A percentile compares a stretch with the other conserved stretches of the same genome.
These are phyloP conservation scores for Fraxinus floribunda DNA, from an alignment of 305 asterid genomes.

Conservation along the genomic window DNA sequence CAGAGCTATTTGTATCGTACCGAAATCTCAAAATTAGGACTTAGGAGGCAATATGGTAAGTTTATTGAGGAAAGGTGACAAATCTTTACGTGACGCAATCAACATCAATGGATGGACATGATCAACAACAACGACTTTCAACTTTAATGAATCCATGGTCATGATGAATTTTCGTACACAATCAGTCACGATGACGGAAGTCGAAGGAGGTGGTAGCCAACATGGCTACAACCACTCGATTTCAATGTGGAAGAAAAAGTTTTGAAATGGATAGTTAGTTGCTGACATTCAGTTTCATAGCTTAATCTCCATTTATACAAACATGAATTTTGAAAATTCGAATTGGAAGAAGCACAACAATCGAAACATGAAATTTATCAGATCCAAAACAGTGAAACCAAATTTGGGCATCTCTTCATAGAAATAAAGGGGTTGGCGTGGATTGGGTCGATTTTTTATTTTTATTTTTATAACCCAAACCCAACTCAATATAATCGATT, in stretches of 20 bases:
- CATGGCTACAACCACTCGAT: neutral
- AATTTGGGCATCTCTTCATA: neutral
- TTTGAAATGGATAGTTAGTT: neutral
- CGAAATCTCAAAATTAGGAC: neutral
- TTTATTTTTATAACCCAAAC: too few species aligned
- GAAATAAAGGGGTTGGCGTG: too few species aligned
- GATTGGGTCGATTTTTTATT: too few species aligned
- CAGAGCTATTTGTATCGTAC: neutral
- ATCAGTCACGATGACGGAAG: too few species aligned
- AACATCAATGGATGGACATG: neutral
- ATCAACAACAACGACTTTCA: neutral
- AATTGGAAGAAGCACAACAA: neutral
- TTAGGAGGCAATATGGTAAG: neutral
- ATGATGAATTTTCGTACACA: neutral
- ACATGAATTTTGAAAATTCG: neutral
- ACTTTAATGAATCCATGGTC: neutral
- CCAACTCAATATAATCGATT: too few species aligned
- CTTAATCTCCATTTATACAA: neutral
- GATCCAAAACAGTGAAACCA: neutral
- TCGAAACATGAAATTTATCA: neutral
- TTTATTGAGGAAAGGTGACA: too few species aligned
- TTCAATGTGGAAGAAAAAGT: neutral
- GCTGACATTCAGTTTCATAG: neutral
- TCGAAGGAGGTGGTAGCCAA: neutral
- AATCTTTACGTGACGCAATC: neutral